Percentiles rank a stretch among this genome's conserved stretches.
phyloP scores from a whole-genome alignment of 1,284 basidiomycete genomes.

The Heterobasidion parviporum region DNA sequence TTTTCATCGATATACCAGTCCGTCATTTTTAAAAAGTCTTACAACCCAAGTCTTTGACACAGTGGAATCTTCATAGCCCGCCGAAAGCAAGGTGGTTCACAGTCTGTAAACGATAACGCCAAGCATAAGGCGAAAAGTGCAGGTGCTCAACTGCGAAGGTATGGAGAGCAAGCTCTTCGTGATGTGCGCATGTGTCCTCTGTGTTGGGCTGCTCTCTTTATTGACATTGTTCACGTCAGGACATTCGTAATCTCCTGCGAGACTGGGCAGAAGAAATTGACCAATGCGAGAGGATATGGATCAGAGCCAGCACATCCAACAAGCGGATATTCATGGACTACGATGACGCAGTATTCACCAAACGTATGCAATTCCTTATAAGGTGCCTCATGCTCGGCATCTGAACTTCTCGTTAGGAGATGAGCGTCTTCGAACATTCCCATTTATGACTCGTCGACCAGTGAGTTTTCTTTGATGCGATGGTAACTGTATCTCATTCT shows the following conservation, averaged over 20 bases:
- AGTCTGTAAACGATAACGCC: conserved; percentile 87
- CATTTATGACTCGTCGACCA: conserved; percentile 89
- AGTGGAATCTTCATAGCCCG: conserved; percentile 52
- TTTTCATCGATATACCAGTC: conserved; percentile 98
- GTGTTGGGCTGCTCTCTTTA: too few relatives aligned
- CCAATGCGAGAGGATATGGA: conserved; percentile 80
- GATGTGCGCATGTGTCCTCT: conserved; percentile 48
- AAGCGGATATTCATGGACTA: conserved; percentile 86
- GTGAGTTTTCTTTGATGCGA: conserved; percentile 38
- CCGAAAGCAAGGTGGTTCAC: conserved; percentile 95
- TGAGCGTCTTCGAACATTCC: conserved; percentile 77
- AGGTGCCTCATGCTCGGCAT: background rate
- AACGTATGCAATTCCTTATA: conserved; percentile 27
- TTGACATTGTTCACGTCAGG: conserved; percentile 33
- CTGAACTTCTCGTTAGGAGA: conserved; percentile 36
- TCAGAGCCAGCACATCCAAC: conserved; percentile 81
- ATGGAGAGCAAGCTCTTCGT: conserved; percentile 88
- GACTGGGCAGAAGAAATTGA: conserved; percentile 84
- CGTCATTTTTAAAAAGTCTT: conserved; percentile 15
- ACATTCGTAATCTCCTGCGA: conserved; percentile 73
- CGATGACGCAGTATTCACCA: conserved; percentile 56
- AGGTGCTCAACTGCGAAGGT: conserved; percentile 89
- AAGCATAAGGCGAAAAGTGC: conserved; percentile 93
- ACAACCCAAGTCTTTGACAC: background rate
- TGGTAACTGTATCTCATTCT: conserved; percentile 2